Base-by-base conservation (phyloP, 371 early-diverging fungal genomes). In the Syncephalis fuscata region DNA sequence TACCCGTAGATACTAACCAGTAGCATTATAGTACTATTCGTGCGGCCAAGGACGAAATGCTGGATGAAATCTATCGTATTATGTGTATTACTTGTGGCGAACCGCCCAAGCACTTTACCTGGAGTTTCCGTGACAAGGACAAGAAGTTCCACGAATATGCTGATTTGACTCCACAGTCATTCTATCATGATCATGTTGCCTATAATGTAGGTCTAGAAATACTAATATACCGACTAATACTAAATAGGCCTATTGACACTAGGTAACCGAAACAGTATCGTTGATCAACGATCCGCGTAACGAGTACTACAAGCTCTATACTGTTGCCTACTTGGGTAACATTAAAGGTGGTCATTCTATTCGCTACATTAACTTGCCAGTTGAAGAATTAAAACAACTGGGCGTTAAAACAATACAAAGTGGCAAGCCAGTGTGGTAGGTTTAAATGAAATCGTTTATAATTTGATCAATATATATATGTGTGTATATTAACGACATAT, bases 201-300 rank as follows among this genome's bases (percentile, higher is more conserved):
- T 73, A 74, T 53, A 66, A 65, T 40, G 74, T 73, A 70, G 60
- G 61, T 45, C 36, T 43, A 37, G 11, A 39, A 21, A 8, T 21
- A 49, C 14, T 19, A 40, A 26, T 25, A 20, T 48, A 24, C 11
- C 26, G 22, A n/a, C 38, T 7, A 47, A n/a, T 46, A 21, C 10
- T 16, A 26, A 51, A 39, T 44, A 11, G 45, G 4, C 16, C 5
- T 20, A 21, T 68, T n/a, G n/a, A n/a, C n/a, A n/a, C n/a, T n/a
- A 81, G 74, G 63, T 81, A 48, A 49, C 53, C 16, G 66, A 74
- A 10, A 78, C 76, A 1, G 57, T 83, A 51, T 86, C 86, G 1
- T 60, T 85, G 51, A 73, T 85, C 51, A 71, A 85, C 57, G 84
- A 85, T 50, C 86, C 86, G 27, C 79, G 86, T 53, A 80, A 85